Conservation (phyloP, 805 yeast genomes). For the Kazachstania viticola region DNA sequence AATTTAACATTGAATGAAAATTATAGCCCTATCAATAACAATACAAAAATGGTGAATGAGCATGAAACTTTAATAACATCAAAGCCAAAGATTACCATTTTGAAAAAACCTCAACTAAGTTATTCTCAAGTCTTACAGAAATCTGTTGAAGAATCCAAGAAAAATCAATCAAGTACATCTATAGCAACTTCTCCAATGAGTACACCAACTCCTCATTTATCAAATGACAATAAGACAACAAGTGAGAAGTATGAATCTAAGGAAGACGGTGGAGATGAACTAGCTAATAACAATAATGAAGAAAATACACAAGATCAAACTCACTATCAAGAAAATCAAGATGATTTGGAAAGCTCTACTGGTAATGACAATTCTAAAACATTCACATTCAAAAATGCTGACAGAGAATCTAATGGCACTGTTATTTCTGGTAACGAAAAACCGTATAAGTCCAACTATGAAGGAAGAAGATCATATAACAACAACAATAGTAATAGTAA, state of each 20-base stretch:
- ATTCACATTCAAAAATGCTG: conserved; percentile 11
- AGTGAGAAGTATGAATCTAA: background rate
- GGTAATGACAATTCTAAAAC: conserved; percentile 12
- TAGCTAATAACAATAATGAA: background rate
- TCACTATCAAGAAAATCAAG: conserved; percentile 39
- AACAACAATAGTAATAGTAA: conserved; percentile 1
- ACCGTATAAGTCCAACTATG: no score
- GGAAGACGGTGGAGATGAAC: background rate
- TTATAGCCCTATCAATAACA: no score
- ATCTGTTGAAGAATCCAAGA: conserved; percentile 17
- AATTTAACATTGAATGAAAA: conserved; percentile 16
- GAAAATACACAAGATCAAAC: background rate
- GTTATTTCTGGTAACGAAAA: background rate
- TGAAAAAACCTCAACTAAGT: conserved; percentile 16
- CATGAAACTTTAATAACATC: background rate
- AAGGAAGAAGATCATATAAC: conserved; percentile 1
- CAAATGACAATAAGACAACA: background rate
- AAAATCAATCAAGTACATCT: conserved; percentile 3
- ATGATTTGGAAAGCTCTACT: conserved; percentile 66
- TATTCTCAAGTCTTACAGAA: conserved; percentile 19
- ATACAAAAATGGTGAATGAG: no score
- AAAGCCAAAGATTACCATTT: conserved; percentile 10
- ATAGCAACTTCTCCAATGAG: conserved; percentile 1
- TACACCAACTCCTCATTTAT: background rate
- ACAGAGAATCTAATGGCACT: conserved; percentile 3